A percentile compares a stretch with the other conserved stretches of the same genome.
Conservation (phyloP, 2,329 filamentous ascomycete genomes). For the Phyllosticta citriasiana region DNA sequence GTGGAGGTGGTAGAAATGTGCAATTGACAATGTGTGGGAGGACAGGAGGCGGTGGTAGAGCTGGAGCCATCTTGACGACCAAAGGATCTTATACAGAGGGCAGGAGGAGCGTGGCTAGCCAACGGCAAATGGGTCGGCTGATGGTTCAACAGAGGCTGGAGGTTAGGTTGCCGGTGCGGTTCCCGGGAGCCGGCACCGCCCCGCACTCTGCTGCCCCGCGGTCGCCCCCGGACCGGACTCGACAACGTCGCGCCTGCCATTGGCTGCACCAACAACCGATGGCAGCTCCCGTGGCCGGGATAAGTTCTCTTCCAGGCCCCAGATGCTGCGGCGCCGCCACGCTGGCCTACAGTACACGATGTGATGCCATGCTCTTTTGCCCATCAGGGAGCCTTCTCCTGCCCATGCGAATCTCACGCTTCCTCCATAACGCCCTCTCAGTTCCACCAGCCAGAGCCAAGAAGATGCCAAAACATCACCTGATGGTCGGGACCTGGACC, state of each 20-base stretch:
- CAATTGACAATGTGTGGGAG: background rate
- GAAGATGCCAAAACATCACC: conserved; percentile 64
- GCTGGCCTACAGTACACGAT: background rate
- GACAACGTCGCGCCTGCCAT: background rate
- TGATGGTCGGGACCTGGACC: conserved; percentile 90
- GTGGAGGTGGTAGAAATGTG: background rate
- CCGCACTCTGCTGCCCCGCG: conserved; percentile 5
- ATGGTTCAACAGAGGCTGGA: background rate
- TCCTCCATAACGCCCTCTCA: background rate
- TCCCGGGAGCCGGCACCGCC: conserved; percentile 1
- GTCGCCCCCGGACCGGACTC: background rate
- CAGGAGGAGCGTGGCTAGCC: background rate
- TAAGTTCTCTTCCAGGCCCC: conserved; percentile 5
- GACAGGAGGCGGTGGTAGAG: background rate
- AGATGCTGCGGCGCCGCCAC: background rate
- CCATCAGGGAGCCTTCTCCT: background rate
- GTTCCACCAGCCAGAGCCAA: conserved; percentile 1
- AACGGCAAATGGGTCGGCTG: conserved; percentile 10
- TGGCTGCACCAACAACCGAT: conserved; percentile 6
- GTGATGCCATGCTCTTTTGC: background rate
- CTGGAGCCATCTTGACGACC: background rate
- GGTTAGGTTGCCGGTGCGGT: conserved; percentile 1
- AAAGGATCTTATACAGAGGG: conserved; percentile 2
- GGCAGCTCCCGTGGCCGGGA: conserved; percentile 5
- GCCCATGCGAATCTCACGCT: background rate